Evolutionary conservation across 148 eudicot species (phyloP).

Genomic region (Chenopodium formosanum): DNA sequence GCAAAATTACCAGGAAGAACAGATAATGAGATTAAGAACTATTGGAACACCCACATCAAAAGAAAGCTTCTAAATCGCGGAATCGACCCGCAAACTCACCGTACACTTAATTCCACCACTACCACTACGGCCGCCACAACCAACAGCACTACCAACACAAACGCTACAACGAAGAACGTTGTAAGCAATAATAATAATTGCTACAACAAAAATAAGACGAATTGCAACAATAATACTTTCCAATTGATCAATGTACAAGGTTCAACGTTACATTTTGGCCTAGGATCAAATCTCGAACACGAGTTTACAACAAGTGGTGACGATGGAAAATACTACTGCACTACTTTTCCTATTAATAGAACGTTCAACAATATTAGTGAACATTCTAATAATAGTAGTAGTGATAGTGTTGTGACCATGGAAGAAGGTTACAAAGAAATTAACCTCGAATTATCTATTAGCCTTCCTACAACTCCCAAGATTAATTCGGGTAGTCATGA

Average conservation of each 20-base stretch:
- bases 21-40: constrained; percentile 48
- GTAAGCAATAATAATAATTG: not conserved
- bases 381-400: constrained; percentile 37
- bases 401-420: constrained; percentile 27
- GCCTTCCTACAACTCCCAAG: constrained; percentile 25
- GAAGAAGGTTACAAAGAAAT: constrained; percentile 28
- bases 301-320: not conserved
- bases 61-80: constrained; percentile 47
- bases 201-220: not conserved
- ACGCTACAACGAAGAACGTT: not conserved
- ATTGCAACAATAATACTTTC: constrained; percentile 12
- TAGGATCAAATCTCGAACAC: not conserved
- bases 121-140: not conserved
- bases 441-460: constrained; percentile 32
- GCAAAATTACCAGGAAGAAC: constrained; percentile 43
- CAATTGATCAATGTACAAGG: constrained; percentile 35
- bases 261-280: constrained; percentile 32
- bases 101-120: constrained; percentile 10
- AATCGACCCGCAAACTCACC: constrained; percentile 43
- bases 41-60: constrained; percentile 52
- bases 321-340: not conserved
- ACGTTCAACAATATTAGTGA: constrained; percentile 23
- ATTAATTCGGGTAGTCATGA: not conserved
- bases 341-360: constrained; percentile 5
- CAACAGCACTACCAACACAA: not conserved